Base-by-base conservation (phyloP, 2,329 filamentous ascomycete species). In the Paraphoma sp. region DNA sequence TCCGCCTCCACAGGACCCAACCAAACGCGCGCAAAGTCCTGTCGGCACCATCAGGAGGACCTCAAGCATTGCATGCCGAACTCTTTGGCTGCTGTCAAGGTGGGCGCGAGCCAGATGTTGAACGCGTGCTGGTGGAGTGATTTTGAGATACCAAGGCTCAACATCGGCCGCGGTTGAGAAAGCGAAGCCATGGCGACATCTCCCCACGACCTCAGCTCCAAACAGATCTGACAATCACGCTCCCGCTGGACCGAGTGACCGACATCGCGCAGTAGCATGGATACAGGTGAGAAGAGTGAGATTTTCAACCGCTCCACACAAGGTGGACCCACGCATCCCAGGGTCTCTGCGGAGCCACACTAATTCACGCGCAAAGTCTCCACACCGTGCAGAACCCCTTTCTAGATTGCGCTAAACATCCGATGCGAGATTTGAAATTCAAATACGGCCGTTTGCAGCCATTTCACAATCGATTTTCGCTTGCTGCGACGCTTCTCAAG, bases 161-260 rank as follows among this genome's bases (percentile, higher is more conserved):
- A 36, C 23, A 14, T 36, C 33, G 33, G 33, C 33, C 33, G 33
- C 33, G 33, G 33, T 10, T 36, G 33, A 36, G 33, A 36, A 10
- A 10, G 14, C 33, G 33, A 36, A 36, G 14, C 23, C 33, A 36
- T 36, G 10, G 14, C 33, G 33, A 36, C 33, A 3, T 36, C 33
- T 36, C 33, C 9, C 9, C 14, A 36, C 33, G 33, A 36, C 9
- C 10, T 14, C 10, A 36, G 9, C 10, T 10, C 9, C n/a, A n/a
- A n/a, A 36, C 10, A 36, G 14, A 10, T 36, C 33, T 14, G 33
- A 10, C 33, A 36, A 6, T 10, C 14, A 7, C 14, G 14, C 51
- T 64, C 65, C 65, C 66, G 64, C 52, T 68, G 64, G 62, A 45
- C 67, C 64, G 67, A 65, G 58, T 36, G 7, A 36, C 33, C 33